phyloP scores from a whole-genome alignment of 2,329 filamentous ascomycete species.

The Talaromyces sp. region DNA sequence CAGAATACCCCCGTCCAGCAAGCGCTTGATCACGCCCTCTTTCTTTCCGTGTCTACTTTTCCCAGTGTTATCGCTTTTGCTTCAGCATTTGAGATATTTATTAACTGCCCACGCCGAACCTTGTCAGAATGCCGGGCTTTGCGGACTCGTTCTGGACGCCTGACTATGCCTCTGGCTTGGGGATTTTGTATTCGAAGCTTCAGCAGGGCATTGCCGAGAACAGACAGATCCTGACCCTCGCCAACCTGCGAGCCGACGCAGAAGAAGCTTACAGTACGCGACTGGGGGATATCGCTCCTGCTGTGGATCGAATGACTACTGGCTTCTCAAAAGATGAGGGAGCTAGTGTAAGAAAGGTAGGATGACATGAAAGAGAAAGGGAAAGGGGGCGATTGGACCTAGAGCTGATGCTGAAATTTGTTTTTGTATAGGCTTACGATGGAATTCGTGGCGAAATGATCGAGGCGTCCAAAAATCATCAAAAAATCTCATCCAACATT shows the following conservation, averaged over 20 bases:
- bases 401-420: background rate
- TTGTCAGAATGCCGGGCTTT: slow-evolving; percentile 71
- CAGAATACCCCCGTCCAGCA: background rate
- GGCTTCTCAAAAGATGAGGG: slow-evolving; percentile 91
- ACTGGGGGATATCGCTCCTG: slow-evolving; percentile 73
- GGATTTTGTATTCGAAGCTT: slow-evolving; percentile 91
- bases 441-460: slow-evolving; percentile 90
- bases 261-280: slow-evolving; percentile 83
- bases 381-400: background rate
- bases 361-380: background rate
- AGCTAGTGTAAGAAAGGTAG: slow-evolving; percentile 91
- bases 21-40: background rate
- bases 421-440: slow-evolving; percentile 69
- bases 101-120: background rate
- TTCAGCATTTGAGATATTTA: background rate
- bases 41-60: background rate
- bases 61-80: background rate
- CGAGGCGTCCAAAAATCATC: slow-evolving; percentile 81
- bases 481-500: slow-evolving; percentile 94
- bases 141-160: slow-evolving; percentile 96
- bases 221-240: slow-evolving; percentile 85
- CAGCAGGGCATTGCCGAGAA: slow-evolving; percentile 96
- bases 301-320: slow-evolving; percentile 72
- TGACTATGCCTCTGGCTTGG: slow-evolving; percentile 94
- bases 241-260: slow-evolving; percentile 89